Evolutionary conservation across 768 basidiomycete genomes (phyloP).

Genomic region (Collybia mongolica): DNA sequence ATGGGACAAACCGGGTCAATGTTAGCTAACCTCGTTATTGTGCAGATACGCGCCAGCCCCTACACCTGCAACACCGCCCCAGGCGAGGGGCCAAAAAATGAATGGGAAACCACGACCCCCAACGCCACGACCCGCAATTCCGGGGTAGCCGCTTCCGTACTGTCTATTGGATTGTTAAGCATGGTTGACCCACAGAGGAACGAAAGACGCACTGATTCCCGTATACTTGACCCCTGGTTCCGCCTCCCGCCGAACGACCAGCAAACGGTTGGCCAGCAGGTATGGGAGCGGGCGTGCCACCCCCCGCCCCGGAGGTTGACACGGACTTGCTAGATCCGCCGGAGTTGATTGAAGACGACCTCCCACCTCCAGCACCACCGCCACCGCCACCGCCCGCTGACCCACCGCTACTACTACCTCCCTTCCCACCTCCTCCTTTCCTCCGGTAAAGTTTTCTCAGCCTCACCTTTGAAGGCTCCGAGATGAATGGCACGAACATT

Average conservation of each 20-base stretch:
- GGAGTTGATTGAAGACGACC: slow-evolving; percentile 8
- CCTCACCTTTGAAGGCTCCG: slow-evolving; percentile 5
- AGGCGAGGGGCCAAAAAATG: slow-evolving; percentile 55
- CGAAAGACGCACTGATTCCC: slow-evolving; percentile 33
- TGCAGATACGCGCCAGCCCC: slow-evolving; percentile 18
- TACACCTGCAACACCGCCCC: slow-evolving; percentile 30
- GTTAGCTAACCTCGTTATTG: slow-evolving; percentile 36
- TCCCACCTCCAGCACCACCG: not conserved
- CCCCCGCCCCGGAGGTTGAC: slow-evolving; percentile 17
- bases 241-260: slow-evolving; percentile 46
- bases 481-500: slow-evolving; percentile 31
- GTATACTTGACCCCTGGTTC: slow-evolving; percentile 34
- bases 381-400: slow-evolving; percentile 13
- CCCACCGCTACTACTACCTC: slow-evolving; percentile 15
- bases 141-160: slow-evolving; percentile 60
- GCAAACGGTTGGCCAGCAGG: slow-evolving; percentile 35
- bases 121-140: slow-evolving; percentile 36
- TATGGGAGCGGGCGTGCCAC: slow-evolving; percentile 27
- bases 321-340: slow-evolving; percentile 13
- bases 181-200: too few relatives aligned
- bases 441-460: slow-evolving; percentile 13
- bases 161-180: slow-evolving; percentile 23
- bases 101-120: slow-evolving; percentile 49
- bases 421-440: slow-evolving; percentile 31
- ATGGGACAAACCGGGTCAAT: not conserved